Evolutionary conservation across 345 rosid genomes (phyloP).

Genomic region (Hibiscus tridactylites): DNA sequence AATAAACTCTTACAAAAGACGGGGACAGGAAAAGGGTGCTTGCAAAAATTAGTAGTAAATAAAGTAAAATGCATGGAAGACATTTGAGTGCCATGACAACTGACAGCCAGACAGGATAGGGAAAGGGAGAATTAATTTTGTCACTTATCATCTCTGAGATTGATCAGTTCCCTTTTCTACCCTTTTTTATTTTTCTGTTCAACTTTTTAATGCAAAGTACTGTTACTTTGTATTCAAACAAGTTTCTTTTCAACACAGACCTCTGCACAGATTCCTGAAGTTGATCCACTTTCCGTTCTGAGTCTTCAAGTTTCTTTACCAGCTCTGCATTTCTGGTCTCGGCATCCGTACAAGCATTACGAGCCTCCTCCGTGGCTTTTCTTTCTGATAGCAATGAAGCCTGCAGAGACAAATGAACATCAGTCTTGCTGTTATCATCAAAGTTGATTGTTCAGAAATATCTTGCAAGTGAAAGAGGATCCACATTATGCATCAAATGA

Average conservation of each 20-base stretch:
- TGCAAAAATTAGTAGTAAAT: background rate
- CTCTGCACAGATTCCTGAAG: constrained; percentile 97
- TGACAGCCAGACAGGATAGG: background rate
- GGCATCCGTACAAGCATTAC: constrained; percentile 47
- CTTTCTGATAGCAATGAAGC: constrained; percentile 63
- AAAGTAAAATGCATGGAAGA: background rate
- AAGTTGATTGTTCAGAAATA: background rate
- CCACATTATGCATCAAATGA: background rate
- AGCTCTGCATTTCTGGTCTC: constrained; percentile 67
- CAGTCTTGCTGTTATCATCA: background rate
- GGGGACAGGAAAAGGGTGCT: background rate
- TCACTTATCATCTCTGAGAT: background rate
- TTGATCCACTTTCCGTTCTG: constrained; percentile 70
- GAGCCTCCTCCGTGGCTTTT: constrained; percentile 50
- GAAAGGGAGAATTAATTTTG: background rate
- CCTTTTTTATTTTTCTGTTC: background rate
- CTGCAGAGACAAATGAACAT: constrained; percentile 26
- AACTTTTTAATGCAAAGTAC: background rate
- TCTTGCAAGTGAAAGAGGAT: background rate
- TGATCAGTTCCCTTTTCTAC: too few species aligned
- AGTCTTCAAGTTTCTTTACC: constrained; percentile 67
- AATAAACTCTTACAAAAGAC: constrained; percentile 9
- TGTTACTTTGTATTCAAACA: background rate
- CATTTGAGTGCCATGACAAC: background rate
- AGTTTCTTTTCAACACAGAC: constrained; percentile 34